Evolutionary conservation across 2,329 filamentous ascomycete species (phyloP), one percentile per base, ranked within the genome.

Genomic region (Trichoderma guizhouense): DNA sequence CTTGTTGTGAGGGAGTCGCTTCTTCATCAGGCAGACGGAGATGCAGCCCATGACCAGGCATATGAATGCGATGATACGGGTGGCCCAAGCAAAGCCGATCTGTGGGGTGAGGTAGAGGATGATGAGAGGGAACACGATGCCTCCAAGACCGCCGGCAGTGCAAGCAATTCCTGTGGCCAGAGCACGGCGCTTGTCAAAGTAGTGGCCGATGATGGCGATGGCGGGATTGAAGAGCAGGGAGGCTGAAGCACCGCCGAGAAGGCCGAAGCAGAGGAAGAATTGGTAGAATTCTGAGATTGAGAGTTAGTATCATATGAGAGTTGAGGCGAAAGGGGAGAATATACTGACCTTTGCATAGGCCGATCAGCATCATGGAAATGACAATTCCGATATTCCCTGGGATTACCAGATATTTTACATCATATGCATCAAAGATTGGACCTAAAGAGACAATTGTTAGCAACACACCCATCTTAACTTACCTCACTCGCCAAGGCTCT

Each of bases 171-270:
- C 92, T 0, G 90, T 93, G 1, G 92, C 91, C 64, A 90, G 85
- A 2, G 88, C 92, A 9, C 92, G 87, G 60, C 87, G 87, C 11
- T 82, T 80, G 6, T 86, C 83, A 81, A 94, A 94, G 82, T 87
- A 94, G 76, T 94, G 92, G 0, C 89, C 89, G 4, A 93, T 86
- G 5, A 89, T 86, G 3, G 89, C 87, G 47, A 93, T 82, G 12
- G 89, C 86, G 0, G 92, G 91, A 0, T 90, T 93, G 79, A 93
- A 93, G 53, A 93, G 86, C 18, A 93, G 83, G 1, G 89, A 91
- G 0, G 89, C 88, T 1, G 89, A 90, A 0, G 89, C 75, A 4
- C 92, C 92, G n/a, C 88, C 88, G 1, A 92, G 78, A 0, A 93
- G 79, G 7, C 90, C 90, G 74, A 93, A 92, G 4, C 88, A 86